Conservation (phyloP, 345 rosid genomes). For the Eucalyptus regnans region DNA sequence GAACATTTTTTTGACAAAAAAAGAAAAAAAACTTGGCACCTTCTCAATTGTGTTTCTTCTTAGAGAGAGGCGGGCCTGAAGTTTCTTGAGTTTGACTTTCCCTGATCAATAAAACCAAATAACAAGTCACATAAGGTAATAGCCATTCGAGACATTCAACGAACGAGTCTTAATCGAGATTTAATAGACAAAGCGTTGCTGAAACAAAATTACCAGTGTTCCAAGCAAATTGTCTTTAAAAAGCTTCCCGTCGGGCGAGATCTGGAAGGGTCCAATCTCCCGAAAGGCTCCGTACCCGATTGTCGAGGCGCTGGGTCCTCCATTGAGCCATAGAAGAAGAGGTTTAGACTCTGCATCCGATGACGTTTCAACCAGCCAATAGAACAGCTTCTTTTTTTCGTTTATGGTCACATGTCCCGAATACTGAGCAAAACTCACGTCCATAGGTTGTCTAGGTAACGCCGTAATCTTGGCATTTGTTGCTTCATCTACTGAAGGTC, state of each 20-base stretch:
- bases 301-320: neutral
- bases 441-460: neutral
- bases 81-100: neutral
- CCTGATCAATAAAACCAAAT: neutral
- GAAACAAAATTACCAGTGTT: neutral
- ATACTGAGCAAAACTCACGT: neutral
- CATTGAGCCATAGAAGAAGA: neutral
- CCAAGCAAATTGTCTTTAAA: neutral
- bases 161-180: neutral
- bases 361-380: neutral
- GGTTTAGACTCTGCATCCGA: neutral
- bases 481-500: neutral
- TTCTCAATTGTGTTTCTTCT: neutral
- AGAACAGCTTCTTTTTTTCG: neutral
- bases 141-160: neutral
- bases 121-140: neutral
- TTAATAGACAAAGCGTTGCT: neutral
- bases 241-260: neutral
- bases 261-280: neutral
- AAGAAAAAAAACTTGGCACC: neutral
- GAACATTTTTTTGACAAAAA: too few species aligned
- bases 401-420: neutral
- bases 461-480: neutral
- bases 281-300: neutral
- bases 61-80: neutral